Base-by-base conservation (phyloP, 345 rosid species). In the Salix brachista region DNA sequence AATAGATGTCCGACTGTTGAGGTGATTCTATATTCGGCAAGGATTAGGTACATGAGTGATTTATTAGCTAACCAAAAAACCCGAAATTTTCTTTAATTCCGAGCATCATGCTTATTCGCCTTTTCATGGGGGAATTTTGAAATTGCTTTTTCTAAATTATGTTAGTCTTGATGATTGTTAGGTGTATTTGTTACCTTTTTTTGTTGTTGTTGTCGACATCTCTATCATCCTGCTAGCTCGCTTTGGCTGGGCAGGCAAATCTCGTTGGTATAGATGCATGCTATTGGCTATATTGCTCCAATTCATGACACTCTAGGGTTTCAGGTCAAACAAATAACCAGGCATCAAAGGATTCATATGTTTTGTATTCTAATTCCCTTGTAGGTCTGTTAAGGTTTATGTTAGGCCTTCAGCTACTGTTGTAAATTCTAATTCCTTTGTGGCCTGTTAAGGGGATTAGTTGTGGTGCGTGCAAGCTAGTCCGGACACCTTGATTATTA, bases 401-500 rank as follows among this genome's bases (percentile, higher is more conserved):
- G 52, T 46, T 3, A 14, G 52, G 5, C 62, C 28, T n/a, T 23
- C 62, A n/a, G 4, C 28, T n/a, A 8, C 14, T 58, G 13, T 0
- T 58, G 28, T 58, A 58, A n/a, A 58, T 58, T 9, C n/a, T 32
- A 32, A 32, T 32, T 32, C 5, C 5, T 4, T 32, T 4, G 0
- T 32, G 34, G 5, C 0, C 34, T 4, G 0, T 32, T 4, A 32
- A 32, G 1, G 0, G 0, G 5, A 32, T 32, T 32, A 32, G 1
- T 32, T 32, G 5, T 32, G 5, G 0, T 32, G 5, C 5, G 5
- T 4, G 5, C 34, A 32, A 32, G 34, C 0, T 32, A 32, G 34
- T 32, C 34, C 0, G 1, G 0, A 32, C 3, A 32, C 0, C 34
- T 0, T 0, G 34, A 4, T 32, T 32, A 32, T 3, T 2, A 32